Percentiles rank a stretch among this genome's conserved stretches.
Evolutionary conservation across 2,329 filamentous ascomycete genomes (phyloP).

Genomic region (Sodiomyces alkalinus): DNA sequence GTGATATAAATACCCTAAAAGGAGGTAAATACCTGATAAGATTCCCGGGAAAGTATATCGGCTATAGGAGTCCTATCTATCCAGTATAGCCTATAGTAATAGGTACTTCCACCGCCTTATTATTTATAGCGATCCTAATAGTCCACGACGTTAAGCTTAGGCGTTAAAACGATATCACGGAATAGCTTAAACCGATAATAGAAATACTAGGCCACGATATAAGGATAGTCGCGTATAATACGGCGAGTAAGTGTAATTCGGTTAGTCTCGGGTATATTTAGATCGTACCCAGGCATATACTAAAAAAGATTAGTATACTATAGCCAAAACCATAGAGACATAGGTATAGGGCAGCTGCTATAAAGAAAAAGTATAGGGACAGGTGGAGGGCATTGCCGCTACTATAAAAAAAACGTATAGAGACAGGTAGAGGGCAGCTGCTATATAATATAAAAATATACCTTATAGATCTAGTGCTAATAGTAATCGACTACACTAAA

Average conservation of each 20-base stretch:
- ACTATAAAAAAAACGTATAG: background rate
- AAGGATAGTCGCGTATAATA: background rate
- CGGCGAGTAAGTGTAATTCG: background rate
- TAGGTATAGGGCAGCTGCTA: background rate
- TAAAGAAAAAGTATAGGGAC: background rate
- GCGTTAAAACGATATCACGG: background rate
- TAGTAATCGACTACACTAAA: background rate
- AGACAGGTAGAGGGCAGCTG: background rate
- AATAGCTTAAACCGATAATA: background rate
- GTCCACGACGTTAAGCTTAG: background rate
- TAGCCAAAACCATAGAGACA: background rate
- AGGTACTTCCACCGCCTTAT: background rate
- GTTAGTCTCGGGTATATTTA: background rate
- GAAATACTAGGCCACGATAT: background rate
- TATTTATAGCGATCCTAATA: background rate
- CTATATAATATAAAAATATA: background rate
- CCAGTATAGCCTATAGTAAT: background rate
- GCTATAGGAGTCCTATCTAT: background rate
- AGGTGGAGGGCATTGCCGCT: background rate
- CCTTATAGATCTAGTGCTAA: background rate
- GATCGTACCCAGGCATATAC: background rate
- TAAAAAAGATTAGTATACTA: no score
- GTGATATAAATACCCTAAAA: background rate
- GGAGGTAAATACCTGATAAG: background rate
- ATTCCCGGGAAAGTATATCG: background rate